These are phyloP conservation scores for Aurifilum marmelostoma DNA, from an alignment of 2,329 filamentous ascomycete species.

Conservation along the genomic window DNA sequence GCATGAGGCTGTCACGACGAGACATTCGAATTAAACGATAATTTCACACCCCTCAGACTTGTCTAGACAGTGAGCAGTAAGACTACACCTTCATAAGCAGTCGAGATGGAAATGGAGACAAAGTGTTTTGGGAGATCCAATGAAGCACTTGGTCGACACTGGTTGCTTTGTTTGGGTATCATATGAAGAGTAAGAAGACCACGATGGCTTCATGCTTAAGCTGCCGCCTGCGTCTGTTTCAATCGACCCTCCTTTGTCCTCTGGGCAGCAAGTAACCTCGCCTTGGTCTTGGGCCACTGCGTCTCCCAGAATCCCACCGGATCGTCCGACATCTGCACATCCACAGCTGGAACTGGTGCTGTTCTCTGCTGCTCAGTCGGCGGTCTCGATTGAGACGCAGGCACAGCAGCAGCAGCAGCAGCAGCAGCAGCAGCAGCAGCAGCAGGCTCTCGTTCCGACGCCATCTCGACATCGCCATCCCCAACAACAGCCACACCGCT, in stretches of 20 bases:
- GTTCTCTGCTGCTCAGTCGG: conserved; percentile 16
- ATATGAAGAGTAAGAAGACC: conserved; percentile 23
- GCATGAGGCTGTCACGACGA: not conserved
- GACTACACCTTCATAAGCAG: too few species aligned
- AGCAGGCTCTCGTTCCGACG: not conserved
- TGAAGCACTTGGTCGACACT: not conserved
- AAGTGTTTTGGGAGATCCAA: not conserved
- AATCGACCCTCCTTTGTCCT: conserved; percentile 57
- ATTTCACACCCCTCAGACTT: not conserved
- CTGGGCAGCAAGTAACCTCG: conserved; percentile 60
- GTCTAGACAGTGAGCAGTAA: too few species aligned
- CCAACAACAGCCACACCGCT: conserved; percentile 9
- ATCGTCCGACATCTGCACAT: conserved; percentile 27
- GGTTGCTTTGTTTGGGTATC: conserved; percentile 25
- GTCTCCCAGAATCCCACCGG: conserved; percentile 27
- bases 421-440: conserved; percentile 10
- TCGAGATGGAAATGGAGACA: too few species aligned
- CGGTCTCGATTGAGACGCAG: conserved; percentile 1
- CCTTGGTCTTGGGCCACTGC: conserved; percentile 48
- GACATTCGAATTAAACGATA: not conserved
- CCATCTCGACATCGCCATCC: conserved; percentile 8
- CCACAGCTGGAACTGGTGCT: conserved; percentile 24
- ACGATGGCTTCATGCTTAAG: conserved; percentile 30
- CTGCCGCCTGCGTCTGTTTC: conserved; percentile 49
- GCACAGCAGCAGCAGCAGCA: conserved; percentile 6